Evolutionary conservation across 2,329 filamentous ascomycete genomes (phyloP), one percentile per base, ranked within the genome.

Genomic region (Botrytis pseudocinerea): DNA sequence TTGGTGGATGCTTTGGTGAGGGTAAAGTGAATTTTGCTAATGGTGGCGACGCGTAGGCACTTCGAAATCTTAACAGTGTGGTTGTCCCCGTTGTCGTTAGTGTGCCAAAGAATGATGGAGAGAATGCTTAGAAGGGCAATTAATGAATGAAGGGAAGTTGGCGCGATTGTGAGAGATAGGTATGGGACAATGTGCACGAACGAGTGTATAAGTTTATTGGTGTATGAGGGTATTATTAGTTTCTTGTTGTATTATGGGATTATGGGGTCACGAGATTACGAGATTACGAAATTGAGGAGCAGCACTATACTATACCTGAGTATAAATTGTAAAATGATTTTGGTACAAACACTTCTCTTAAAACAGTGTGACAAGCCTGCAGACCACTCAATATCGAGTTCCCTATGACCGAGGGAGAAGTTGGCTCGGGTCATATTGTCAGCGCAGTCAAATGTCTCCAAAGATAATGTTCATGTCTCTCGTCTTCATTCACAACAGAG

Each of bases 81-180:
- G 84, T 83, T 16, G 85, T 88, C 4, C 87, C 86, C 14, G 83
- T 84, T 75, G 80, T 87, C 71, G 83, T 88, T 10, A 80, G 80
- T 59, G 86, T 88, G 51, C 87, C 86, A 3, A 88, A 87, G 82
- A 84, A 84, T 73, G 85, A 84, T 38, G 84, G 85, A 75, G 85
- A 87, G 76, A 85, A 88, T 78, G 82, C 82, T 7, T 82, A 86
- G 80, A 84, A 51, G 46, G 46, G 59, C 2, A 42, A 68, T 22
- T 10, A 48, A 65, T n/a, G 2, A 68, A 25, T 54, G 51, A 28
- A 32, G n/a, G 28, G n/a, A 16, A 18, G n/a, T 28, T 14, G 28
- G 7, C 12, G 14, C n/a, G 14, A 18, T 18, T 28, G 14, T 18
- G 18, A 57, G 6, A 32, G 14, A 28, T 32, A 18, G 16, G 12